Conservation (phyloP, 495 filamentous ascomycete species). For the Amphirosellinia nigrospora region DNA sequence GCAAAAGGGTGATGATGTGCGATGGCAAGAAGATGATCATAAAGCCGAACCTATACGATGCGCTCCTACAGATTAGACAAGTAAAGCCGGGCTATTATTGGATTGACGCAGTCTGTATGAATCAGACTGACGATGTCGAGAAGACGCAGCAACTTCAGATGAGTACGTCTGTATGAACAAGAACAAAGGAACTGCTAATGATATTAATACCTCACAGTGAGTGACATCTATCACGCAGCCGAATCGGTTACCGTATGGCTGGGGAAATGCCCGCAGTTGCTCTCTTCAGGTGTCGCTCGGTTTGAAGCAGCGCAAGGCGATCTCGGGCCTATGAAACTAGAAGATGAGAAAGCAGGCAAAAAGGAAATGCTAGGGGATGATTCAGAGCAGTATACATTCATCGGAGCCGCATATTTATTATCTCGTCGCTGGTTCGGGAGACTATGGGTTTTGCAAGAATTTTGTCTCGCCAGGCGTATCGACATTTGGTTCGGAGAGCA, state of each 20-base stretch:
- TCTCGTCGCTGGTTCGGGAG: slow-evolving; percentile 7
- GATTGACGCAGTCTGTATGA: slow-evolving; percentile 36
- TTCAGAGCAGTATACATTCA: background rate
- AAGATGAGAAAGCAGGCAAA: too few species aligned
- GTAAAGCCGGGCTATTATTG: slow-evolving; percentile 18
- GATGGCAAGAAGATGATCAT: slow-evolving; percentile 1
- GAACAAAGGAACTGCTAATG: background rate
- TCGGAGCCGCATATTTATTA: background rate
- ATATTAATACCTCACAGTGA: background rate
- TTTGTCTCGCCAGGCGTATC: slow-evolving; percentile 9
- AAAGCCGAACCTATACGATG: slow-evolving; percentile 7
- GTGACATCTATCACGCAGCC: background rate
- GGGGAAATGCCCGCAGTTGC: background rate
- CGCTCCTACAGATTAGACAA: background rate
- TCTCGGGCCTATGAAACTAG: too few species aligned
- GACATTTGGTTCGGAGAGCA: slow-evolving; percentile 5
- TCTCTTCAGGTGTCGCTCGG: background rate
- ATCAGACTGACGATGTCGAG: slow-evolving; percentile 31
- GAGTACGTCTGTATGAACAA: slow-evolving; percentile 3
- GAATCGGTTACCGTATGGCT: slow-evolving; percentile 5
- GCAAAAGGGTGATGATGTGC: slow-evolving; percentile 1
- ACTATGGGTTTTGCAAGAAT: slow-evolving; percentile 9
- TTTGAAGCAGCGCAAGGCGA: too few species aligned
- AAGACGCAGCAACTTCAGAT: slow-evolving; percentile 8
- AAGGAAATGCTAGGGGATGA: too few species aligned